Evolutionary conservation across 2,329 filamentous ascomycete species (phyloP), one percentile per base, ranked within the genome.

Genomic region (Epichloe hybrida): DNA sequence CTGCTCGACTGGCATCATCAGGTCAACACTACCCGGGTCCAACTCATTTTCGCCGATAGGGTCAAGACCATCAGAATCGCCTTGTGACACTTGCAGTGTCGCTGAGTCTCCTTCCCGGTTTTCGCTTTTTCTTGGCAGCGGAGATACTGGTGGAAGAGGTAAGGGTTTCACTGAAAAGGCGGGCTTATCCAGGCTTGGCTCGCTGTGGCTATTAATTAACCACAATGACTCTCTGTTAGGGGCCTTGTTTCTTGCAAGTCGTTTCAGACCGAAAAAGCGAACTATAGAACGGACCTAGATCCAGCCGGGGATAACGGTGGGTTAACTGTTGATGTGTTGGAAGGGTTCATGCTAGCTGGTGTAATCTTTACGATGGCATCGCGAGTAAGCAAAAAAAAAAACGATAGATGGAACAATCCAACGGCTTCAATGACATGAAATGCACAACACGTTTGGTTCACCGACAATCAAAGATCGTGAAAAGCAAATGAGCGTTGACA

Each of bases 21-120:
- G 59, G 46, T 70, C 63, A 42, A 70, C 69, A 7, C 65, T 69
- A n/a, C 62, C 57, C 3, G 65, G 63, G 36, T 66, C 64, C n/a
- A 66, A 54, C 21, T 69, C 66, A 46, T 69, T 63, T 34, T 63
- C 62, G 12, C 52, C 58, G 5, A 70, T 56, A 6, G 68, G 67
- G 37, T 67, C 63, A 6, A 69, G 61, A 11, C 60, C 60, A 21
- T 68, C 62, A n/a, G 52, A 43, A n/a, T 54, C 39, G 38, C 53
- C 52, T 15, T 54, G 40, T 12, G 48, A 48, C 21, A 52, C 46
- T 43, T 56, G 53, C 31, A 56, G 37, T 35, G 43, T 35, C 7
- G 55, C 53, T 7, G 52, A 48, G 5, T 52, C 44, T 15, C 20
- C 36, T 15, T 53, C 45, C 31, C n/a, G 21, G 31, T 46, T 9